Percentiles rank a stretch among this genome's conserved stretches.
Conservation (phyloP, 345 rosid genomes). For the Mangifera indica region DNA sequence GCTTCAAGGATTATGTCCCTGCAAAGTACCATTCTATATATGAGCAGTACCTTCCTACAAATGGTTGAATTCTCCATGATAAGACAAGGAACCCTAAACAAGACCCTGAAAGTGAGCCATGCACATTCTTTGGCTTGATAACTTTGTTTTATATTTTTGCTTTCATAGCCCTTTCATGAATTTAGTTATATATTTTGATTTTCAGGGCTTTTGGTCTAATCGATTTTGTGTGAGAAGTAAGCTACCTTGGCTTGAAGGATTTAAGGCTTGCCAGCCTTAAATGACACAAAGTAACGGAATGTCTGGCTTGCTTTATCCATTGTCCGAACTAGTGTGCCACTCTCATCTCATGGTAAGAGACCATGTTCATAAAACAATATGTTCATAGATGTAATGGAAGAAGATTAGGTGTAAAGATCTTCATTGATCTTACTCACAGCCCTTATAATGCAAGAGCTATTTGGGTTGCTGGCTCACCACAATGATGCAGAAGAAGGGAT, state of each 20-base stretch:
- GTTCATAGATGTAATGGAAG: neutral
- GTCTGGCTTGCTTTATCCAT: neutral
- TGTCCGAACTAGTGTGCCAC: neutral
- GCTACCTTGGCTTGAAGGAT: neutral
- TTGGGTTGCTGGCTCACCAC: neutral
- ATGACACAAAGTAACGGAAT: neutral
- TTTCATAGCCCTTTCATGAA: neutral
- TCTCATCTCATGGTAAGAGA: neutral
- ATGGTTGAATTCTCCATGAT: slow-evolving; percentile 25
- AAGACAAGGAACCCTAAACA: slow-evolving; percentile 23
- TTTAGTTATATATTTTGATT: neutral
- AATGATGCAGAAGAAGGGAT: neutral
- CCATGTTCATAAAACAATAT: neutral
- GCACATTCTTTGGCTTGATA: neutral
- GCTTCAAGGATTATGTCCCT: slow-evolving; percentile 88
- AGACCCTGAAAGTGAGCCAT: neutral
- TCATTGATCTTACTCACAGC: neutral
- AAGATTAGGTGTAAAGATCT: slow-evolving; percentile 1
- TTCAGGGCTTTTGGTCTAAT: neutral
- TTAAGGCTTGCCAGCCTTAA: neutral
- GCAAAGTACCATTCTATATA: slow-evolving; percentile 57
- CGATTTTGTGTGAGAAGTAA: neutral
- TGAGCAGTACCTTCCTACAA: slow-evolving; percentile 60
- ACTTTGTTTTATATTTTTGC: neutral
- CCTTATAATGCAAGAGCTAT: neutral